A percentile compares a stretch with the other conserved stretches of the same genome.
phyloP scores from a whole-genome alignment of 2,329 filamentous ascomycete genomes.

The Bipolaris sorokiniana region DNA sequence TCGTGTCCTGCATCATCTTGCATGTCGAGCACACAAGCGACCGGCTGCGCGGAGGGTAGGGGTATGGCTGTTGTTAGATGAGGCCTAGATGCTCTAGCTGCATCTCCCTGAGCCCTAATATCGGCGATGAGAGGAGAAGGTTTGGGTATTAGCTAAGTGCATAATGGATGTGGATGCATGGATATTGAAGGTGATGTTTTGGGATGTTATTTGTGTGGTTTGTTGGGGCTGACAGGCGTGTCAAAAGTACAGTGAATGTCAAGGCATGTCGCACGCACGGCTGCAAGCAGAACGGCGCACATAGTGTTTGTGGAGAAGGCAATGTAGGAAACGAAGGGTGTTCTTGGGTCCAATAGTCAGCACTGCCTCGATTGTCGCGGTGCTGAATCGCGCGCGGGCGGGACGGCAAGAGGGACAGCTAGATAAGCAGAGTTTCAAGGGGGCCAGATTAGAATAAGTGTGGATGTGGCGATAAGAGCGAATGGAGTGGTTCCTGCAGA shows the following conservation, averaged over 20 bases:
- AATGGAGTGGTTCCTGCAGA: constrained; percentile 35
- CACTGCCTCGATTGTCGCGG: constrained; percentile 12
- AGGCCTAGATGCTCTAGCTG: constrained; percentile 1
- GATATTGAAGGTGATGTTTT: background rate
- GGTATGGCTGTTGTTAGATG: constrained; percentile 6
- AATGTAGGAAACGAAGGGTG: constrained; percentile 19
- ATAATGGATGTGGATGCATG: background rate
- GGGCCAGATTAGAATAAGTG: constrained; percentile 14
- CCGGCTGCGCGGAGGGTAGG: constrained; percentile 15
- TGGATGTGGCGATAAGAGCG: constrained; percentile 20
- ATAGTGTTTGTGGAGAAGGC: constrained; percentile 32
- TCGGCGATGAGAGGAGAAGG: background rate
- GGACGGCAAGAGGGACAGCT: constrained; percentile 6
- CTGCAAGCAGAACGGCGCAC: constrained; percentile 32
- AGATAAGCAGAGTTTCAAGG: constrained; percentile 12
- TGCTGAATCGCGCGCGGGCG: constrained; percentile 16
- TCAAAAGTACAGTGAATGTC: constrained; percentile 22
- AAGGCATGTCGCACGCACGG: constrained; percentile 29
- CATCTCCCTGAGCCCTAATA: constrained; percentile 1
- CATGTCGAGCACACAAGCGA: constrained; percentile 13
- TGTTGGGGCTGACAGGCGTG: constrained; percentile 11
- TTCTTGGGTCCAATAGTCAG: constrained; percentile 21
- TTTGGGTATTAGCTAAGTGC: background rate
- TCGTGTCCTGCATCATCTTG: constrained; percentile 33
- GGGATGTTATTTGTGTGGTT: background rate